phyloP scores from a whole-genome alignment of 345 rosid species.

The Salix viminalis region DNA sequence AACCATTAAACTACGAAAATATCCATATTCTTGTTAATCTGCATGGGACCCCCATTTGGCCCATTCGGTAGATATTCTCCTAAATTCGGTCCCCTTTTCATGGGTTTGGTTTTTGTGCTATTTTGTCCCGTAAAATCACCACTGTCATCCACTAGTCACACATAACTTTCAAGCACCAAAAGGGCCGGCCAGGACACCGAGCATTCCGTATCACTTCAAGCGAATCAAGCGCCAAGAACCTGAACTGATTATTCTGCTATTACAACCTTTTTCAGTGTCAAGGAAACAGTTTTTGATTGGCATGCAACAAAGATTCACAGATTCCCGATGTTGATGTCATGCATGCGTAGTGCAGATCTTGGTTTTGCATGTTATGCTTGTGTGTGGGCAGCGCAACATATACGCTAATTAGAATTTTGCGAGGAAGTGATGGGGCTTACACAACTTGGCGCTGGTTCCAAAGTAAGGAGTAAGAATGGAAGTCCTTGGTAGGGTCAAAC shows the following conservation, averaged over 20 bases:
- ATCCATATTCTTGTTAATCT: not conserved
- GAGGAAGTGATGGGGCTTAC: slow-evolving; percentile 37
- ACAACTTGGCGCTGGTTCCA: slow-evolving; percentile 86
- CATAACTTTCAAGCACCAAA: not conserved
- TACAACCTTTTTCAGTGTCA: not conserved
- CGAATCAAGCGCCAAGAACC: not conserved
- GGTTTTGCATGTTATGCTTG: not conserved
- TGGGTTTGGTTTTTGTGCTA: not conserved
- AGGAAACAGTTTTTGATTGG: not conserved
- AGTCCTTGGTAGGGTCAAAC: slow-evolving; percentile 94
- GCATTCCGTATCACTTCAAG: no score
- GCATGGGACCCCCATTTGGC: not conserved
- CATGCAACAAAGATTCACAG: not conserved
- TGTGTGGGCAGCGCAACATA: not conserved
- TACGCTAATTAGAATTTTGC: not conserved
- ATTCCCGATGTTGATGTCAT: not conserved
- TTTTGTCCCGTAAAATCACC: not conserved
- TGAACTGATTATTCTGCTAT: no score
- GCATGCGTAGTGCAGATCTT: not conserved
- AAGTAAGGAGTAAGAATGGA: slow-evolving; percentile 73
- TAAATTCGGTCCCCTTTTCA: not conserved
- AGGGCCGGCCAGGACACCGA: not conserved
- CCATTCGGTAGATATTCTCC: not conserved
- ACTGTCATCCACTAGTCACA: not conserved
- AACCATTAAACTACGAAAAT: no score